Evolutionary conservation across 2,329 filamentous ascomycete genomes (phyloP).

Genomic region (Acephala macrosclerotiorum): DNA sequence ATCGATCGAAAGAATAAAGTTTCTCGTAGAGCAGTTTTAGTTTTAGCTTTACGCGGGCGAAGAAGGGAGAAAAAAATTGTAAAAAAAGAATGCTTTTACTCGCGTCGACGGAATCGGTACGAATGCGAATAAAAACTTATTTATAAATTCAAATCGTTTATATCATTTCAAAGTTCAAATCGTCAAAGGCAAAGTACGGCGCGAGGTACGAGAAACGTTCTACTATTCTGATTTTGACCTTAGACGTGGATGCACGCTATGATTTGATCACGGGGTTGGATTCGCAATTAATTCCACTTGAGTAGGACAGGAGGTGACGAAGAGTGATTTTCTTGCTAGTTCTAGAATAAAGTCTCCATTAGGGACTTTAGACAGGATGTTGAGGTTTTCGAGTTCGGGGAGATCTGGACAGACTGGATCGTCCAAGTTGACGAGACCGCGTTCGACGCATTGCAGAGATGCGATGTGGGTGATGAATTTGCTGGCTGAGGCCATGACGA

Average conservation of each 20-base stretch:
- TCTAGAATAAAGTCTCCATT: slow-evolving; percentile 30
- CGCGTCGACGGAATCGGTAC: too few relatives aligned
- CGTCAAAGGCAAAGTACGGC: too few relatives aligned
- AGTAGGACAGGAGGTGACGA: slow-evolving; percentile 40
- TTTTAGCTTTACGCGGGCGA: too few relatives aligned
- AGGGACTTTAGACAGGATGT: slow-evolving; percentile 39
- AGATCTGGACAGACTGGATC: slow-evolving; percentile 44
- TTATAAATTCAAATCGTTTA: too few relatives aligned
- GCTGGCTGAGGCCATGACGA: slow-evolving; percentile 60
- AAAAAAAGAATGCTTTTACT: too few relatives aligned
- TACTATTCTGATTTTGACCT: too few relatives aligned
- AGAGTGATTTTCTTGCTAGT: slow-evolving; percentile 38
- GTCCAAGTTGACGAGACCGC: slow-evolving; percentile 56
- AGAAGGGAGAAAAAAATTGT: too few relatives aligned
- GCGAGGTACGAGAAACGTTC: too few relatives aligned
- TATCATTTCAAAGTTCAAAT: too few relatives aligned
- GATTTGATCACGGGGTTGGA: slow-evolving; percentile 24
- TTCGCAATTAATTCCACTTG: slow-evolving; percentile 37
- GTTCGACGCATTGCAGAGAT: slow-evolving; percentile 64
- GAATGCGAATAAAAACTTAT: too few relatives aligned
- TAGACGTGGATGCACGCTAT: slow-evolving; percentile 25
- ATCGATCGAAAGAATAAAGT: too few relatives aligned
- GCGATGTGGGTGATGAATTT: slow-evolving; percentile 61
- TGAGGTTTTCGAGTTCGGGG: slow-evolving; percentile 38
- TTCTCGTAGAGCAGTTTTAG: too few relatives aligned